These are phyloP conservation scores for Fimicolochytrium jonesii DNA, from an alignment of 192 early-diverging fungal genomes.

Conservation along the genomic window DNA sequence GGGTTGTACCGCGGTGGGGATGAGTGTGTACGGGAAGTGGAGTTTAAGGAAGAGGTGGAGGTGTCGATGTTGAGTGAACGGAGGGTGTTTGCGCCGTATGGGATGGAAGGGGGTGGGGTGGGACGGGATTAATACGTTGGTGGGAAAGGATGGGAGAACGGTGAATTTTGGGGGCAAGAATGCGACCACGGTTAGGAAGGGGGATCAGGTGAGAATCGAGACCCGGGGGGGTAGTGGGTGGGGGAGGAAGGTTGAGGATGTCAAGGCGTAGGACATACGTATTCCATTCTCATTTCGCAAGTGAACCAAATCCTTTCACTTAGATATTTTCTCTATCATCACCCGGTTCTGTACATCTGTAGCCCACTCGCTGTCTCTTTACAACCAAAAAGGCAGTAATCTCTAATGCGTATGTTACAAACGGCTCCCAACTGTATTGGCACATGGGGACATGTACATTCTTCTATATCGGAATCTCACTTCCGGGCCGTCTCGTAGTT, in stretches of 20 bases:
- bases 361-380: no score
- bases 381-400: no score
- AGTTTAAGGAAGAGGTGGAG: slow-evolving; percentile 81
- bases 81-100: slow-evolving; percentile 85
- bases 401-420: no score
- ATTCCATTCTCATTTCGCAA: no score
- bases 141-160: slow-evolving; percentile 38
- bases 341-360: no score
- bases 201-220: slow-evolving; percentile 78
- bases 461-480: no score
- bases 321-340: no score
- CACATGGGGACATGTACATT: no score
- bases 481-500: neutral
- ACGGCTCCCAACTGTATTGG: no score
- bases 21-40: slow-evolving; percentile 71
- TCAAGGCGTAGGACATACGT: no score
- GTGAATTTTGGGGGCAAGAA: slow-evolving; percentile 89
- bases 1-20: slow-evolving; percentile 79
- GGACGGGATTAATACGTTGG: slow-evolving; percentile 91
- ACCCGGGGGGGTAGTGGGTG: slow-evolving; percentile 95
- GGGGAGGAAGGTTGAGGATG: no score
- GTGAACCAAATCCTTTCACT: no score
- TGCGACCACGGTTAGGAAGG: slow-evolving; percentile 65
- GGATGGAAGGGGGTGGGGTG: slow-evolving; percentile 71
- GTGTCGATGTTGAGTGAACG: slow-evolving; percentile 91